A percentile compares a stretch with the other conserved stretches of the same genome.
Evolutionary conservation across 441 rosid species (phyloP).

Genomic region (Biscutella auriculata): DNA sequence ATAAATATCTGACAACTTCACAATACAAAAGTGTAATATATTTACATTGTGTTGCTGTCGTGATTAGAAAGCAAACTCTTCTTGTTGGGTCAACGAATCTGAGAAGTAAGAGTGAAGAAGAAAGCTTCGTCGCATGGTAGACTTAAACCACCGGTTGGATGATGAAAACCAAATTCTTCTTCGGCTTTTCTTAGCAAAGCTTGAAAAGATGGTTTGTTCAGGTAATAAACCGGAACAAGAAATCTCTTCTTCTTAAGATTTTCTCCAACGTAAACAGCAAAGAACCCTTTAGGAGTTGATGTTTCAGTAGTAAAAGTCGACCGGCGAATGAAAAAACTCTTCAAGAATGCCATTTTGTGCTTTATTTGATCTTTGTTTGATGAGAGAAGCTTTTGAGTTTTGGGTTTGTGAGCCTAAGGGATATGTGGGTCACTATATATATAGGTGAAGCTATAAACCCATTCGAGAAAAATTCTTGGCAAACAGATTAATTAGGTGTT

Average conservation of each 20-base stretch:
- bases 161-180: constrained; percentile 36
- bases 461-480: constrained; percentile 3
- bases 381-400: constrained; percentile 13
- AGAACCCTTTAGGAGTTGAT: constrained; percentile 31
- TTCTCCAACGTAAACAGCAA: constrained; percentile 45
- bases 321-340: constrained; percentile 12
- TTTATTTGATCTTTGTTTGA: constrained; percentile 2
- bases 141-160: constrained; percentile 40
- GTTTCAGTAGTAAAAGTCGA: constrained; percentile 13
- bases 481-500: constrained; percentile 3
- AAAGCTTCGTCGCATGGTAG: constrained; percentile 29
- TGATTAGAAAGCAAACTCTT: too few species aligned
- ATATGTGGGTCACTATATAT: constrained; percentile 14
- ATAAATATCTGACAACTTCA: too few species aligned
- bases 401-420: constrained; percentile 12
- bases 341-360: constrained; percentile 13
- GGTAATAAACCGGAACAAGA: constrained; percentile 30
- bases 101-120: constrained; percentile 17
- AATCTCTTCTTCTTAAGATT: constrained; percentile 23
- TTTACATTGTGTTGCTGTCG: too few species aligned
- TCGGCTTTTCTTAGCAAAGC: constrained; percentile 32
- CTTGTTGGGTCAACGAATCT: constrained; percentile 11
- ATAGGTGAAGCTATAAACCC: neutral
- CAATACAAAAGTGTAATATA: too few species aligned
- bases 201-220: constrained; percentile 34